Percentiles rank a stretch among this genome's conserved stretches.
phyloP scores from a whole-genome alignment of 2,329 filamentous ascomycete species.

The Microdochium bolleyi region DNA sequence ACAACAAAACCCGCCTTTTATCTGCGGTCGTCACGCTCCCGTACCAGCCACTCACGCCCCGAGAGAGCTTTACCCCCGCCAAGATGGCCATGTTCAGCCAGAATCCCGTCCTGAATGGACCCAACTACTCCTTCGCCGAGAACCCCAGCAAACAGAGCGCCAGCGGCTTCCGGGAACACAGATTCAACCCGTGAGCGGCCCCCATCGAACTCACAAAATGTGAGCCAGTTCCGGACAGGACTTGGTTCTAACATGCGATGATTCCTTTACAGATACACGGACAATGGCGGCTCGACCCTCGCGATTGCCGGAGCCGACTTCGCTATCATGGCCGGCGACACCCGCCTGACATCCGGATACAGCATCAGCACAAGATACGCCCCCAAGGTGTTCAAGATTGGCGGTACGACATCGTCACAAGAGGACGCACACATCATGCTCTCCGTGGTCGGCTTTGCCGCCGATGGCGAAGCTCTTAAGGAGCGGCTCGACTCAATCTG shows the following conservation, averaged over 20 bases:
- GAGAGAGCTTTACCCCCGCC: slow-evolving; percentile 9
- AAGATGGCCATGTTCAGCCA: slow-evolving; percentile 64
- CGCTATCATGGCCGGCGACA: slow-evolving; percentile 94
- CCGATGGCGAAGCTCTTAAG: slow-evolving; percentile 87
- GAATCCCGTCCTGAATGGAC: slow-evolving; percentile 60
- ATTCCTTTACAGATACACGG: slow-evolving; percentile 66
- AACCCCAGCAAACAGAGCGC: slow-evolving; percentile 39
- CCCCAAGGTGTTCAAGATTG: slow-evolving; percentile 96
- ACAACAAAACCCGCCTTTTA: too few species aligned
- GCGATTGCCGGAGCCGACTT: slow-evolving; percentile 93
- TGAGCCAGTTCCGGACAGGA: too few species aligned
- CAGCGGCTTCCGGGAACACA: slow-evolving; percentile 61
- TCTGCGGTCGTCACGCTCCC: background rate
- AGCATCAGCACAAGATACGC: slow-evolving; percentile 96
- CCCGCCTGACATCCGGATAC: slow-evolving; percentile 90
- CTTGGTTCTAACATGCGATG: background rate
- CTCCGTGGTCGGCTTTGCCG: slow-evolving; percentile 91
- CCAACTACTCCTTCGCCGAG: slow-evolving; percentile 62
- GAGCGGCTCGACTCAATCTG: slow-evolving; percentile 90
- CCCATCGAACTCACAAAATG: background rate
- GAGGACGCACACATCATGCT: slow-evolving; percentile 80
- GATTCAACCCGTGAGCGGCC: slow-evolving; percentile 77
- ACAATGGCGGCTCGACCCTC: slow-evolving; percentile 94
- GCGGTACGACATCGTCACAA: slow-evolving; percentile 79
- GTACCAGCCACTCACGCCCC: background rate